These are phyloP conservation scores for Polytrichum commune DNA, from an alignment of 225 moss, liverwort and hornwort species.

Conservation along the genomic window DNA sequence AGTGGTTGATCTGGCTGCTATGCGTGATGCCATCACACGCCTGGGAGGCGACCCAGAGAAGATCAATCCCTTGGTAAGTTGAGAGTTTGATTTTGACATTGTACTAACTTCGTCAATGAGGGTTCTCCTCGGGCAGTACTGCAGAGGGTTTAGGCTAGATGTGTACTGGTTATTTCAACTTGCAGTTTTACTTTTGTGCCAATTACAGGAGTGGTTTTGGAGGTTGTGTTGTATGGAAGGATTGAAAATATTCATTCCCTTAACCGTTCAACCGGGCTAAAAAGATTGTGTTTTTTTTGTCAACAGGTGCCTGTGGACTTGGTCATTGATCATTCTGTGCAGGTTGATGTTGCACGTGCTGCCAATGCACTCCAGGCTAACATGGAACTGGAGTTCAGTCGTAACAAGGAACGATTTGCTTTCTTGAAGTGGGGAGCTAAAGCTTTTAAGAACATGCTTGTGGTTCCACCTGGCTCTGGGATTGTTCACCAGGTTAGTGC, in stretches of 20 bases:
- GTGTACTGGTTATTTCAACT: too few relatives aligned
- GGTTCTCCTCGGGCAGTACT: background rate
- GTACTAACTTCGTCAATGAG: background rate
- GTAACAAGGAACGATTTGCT: conserved; percentile 91
- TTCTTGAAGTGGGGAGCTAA: conserved; percentile 98
- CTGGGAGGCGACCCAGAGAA: conserved; percentile 85
- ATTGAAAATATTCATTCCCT: too few relatives aligned
- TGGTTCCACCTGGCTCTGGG: conserved; percentile 95
- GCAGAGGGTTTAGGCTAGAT: background rate
- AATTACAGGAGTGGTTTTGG: too few relatives aligned
- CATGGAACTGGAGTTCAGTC: conserved; percentile 87
- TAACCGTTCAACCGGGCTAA: background rate
- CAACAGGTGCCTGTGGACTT: conserved; percentile 90
- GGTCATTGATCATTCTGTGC: conserved; percentile 97
- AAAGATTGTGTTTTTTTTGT: conserved; percentile 8
- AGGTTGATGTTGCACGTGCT: conserved; percentile 84
- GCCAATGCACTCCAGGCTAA: conserved; percentile 69
- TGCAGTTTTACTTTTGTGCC: too few relatives aligned
- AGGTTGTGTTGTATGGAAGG: too few relatives aligned
- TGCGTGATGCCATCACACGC: conserved; percentile 90
- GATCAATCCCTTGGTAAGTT: conserved; percentile 86
- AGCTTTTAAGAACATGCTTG: conserved; percentile 96
- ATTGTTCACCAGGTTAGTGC: conserved; percentile 89
- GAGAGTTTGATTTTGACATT: background rate
- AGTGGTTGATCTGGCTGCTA: conserved; percentile 90